phyloP scores from a whole-genome alignment of 306 rosid species.

The Delonix regia region DNA sequence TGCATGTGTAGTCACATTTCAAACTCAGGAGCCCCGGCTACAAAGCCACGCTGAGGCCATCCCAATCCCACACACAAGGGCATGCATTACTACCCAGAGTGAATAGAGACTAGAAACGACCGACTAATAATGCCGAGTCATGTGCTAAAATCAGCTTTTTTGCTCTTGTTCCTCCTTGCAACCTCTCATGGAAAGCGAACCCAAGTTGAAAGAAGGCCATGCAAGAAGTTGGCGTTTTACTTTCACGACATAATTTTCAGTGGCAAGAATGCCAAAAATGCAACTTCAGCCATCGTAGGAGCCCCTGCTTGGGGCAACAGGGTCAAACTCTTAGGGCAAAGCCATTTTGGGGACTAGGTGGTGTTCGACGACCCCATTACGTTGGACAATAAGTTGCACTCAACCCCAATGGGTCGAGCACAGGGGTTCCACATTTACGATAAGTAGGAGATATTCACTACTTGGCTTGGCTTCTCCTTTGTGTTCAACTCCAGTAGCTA shows the following conservation, averaged over 20 bases:
- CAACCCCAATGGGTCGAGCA: slow-evolving; percentile 46
- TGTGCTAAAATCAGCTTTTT: neutral
- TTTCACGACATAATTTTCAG: slow-evolving; percentile 58
- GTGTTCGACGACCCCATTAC: slow-evolving; percentile 57
- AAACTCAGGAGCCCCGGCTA: too few relatives aligned
- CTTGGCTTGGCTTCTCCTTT: slow-evolving; percentile 54
- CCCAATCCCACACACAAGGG: neutral
- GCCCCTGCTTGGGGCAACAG: slow-evolving; percentile 46
- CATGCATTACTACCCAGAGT: neutral
- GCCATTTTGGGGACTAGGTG: slow-evolving; percentile 49
- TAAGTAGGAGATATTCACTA: slow-evolving; percentile 41
- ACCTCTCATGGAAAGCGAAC: neutral
- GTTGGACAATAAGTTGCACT: slow-evolving; percentile 43
- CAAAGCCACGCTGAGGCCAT: too few relatives aligned
- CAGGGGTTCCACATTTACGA: slow-evolving; percentile 53
- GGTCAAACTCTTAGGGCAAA: slow-evolving; percentile 39
- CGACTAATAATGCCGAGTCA: neutral
- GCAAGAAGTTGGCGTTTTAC: slow-evolving; percentile 46
- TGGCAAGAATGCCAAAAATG: slow-evolving; percentile 38
- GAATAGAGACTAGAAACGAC: neutral
- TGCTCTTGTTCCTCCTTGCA: neutral
- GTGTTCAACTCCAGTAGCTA: slow-evolving; percentile 45
- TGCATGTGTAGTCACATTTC: neutral
- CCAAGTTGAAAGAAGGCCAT: slow-evolving; percentile 24
- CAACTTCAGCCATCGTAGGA: slow-evolving; percentile 35